These are phyloP conservation scores for Talaromyces albobiverticillius DNA, from an alignment of 2,329 filamentous ascomycete species.

Conservation along the genomic window DNA sequence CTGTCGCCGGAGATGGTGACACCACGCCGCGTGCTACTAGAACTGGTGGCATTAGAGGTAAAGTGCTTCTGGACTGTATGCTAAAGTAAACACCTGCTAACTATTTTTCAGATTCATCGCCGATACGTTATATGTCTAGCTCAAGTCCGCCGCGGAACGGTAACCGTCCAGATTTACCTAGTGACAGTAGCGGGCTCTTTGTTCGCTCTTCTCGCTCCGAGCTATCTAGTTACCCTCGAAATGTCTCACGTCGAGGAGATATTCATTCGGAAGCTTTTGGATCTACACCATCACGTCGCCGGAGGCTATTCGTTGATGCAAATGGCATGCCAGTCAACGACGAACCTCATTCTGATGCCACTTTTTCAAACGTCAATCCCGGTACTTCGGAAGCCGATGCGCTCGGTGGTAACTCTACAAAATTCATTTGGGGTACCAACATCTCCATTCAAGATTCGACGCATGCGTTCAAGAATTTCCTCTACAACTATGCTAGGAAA, in stretches of 20 bases:
- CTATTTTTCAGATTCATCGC: conserved; percentile 72
- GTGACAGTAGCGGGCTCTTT: conserved; percentile 84
- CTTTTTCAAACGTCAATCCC: conserved; percentile 69
- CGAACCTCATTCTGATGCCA: conserved; percentile 56
- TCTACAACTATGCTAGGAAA: conserved; percentile 87
- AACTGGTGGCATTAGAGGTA: conserved; percentile 40
- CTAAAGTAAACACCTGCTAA: not conserved
- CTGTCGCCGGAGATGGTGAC: conserved; percentile 40
- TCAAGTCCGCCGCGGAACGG: conserved; percentile 72
- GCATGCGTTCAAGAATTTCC: conserved; percentile 83
- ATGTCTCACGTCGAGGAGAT: conserved; percentile 72
- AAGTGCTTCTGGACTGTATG: not conserved
- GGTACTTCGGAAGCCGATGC: conserved; percentile 89
- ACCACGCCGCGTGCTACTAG: conserved; percentile 41
- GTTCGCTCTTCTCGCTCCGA: conserved; percentile 58
- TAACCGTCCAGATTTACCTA: conserved; percentile 64
- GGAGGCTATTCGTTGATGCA: conserved; percentile 63
- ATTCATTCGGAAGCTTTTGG: conserved; percentile 76
- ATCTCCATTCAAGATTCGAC: conserved; percentile 90
- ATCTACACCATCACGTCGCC: conserved; percentile 49
- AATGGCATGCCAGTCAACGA: conserved; percentile 58
- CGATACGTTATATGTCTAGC: conserved; percentile 85
- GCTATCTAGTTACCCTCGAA: conserved; percentile 47
- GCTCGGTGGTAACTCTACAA: conserved; percentile 75
- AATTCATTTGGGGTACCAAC: conserved; percentile 95